Evolutionary conservation across 2,329 filamentous ascomycete species (phyloP), one percentile per base, ranked within the genome.

Genomic region (Ceratocystis colombiana): DNA sequence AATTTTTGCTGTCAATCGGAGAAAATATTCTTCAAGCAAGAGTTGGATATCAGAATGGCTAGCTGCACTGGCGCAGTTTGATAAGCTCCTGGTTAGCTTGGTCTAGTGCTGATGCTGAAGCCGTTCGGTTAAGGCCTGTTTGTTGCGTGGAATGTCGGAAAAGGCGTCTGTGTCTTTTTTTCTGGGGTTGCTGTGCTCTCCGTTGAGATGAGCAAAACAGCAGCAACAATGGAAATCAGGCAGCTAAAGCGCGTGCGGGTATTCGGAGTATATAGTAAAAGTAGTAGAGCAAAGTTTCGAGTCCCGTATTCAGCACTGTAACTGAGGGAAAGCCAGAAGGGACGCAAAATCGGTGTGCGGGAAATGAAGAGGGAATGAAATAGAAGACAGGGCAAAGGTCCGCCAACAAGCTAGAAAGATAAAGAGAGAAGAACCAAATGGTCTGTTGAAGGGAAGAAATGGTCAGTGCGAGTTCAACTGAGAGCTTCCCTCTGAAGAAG

Each of bases 391-490:
- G 28, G 46, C 53, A 48, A 41, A 33, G n/a, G n/a, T 41, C 37
- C 10, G 37, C 37, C 37, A 57, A 28, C 17, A 55, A 45, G 8
- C 33, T 41, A n/a, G 15, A 28, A 10, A 61, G 20, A 61, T 48
- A 48, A 30, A 30, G 45, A 46, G 61, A 62, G 61, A 46, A 45
- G 45, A 46, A 62, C 61, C 6, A 62, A 48, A 48, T 15, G 55
- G 30, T 59, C 41, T 45, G 61, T 48, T 62, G 6, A 59, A 59
- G 55, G 55, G 30, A 37, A 59, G 30, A 22, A 30, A 30, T 48
- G 61, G 61, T 46, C 41, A 46, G 61, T 48, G 41, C 45, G 61
- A 62, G 41, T 62, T 62, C 15, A 59, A 59, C 55, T 37, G 55
- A 33, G 33, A 59, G 22, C 25, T 20, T 59, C 55, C 55, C 55